These are phyloP conservation scores for Clavispora phyllophila DNA, from an alignment of 805 yeast species.

Conservation along the genomic window DNA sequence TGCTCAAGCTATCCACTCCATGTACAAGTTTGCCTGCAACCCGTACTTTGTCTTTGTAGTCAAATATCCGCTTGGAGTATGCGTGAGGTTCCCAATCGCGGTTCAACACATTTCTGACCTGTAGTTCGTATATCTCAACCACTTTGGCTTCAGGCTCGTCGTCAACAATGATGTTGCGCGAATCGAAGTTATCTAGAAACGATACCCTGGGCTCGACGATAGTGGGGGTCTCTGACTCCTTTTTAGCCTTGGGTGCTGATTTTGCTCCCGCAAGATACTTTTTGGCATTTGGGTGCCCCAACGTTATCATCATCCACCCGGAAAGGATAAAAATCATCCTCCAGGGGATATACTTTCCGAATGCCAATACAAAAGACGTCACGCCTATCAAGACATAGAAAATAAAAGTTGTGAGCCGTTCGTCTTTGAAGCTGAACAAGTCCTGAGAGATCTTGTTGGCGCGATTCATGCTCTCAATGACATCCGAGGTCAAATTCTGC, in stretches of 20 bases:
- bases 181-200: conserved; percentile 21
- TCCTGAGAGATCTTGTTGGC: conserved; percentile 54
- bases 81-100: conserved; percentile 57
- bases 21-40: conserved; percentile 51
- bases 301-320: conserved; percentile 52
- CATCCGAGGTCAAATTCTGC: conserved; percentile 57
- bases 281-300: conserved; percentile 57
- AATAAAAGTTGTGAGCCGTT: conserved; percentile 58
- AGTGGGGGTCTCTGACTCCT: background rate
- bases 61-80: conserved; percentile 55
- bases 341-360: conserved; percentile 60
- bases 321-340: conserved; percentile 46
- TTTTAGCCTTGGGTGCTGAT: background rate
- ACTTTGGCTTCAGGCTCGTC: conserved; percentile 53
- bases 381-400: conserved; percentile 32
- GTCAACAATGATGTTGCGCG: conserved; percentile 60
- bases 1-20: conserved; percentile 52
- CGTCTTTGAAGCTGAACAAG: conserved; percentile 68
- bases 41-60: conserved; percentile 37
- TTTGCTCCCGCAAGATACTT: conserved; percentile 20
- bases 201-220: background rate
- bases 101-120: conserved; percentile 56
- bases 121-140: conserved; percentile 79
- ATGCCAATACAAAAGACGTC: conserved; percentile 37
- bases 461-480: conserved; percentile 45